These are phyloP conservation scores for grape (Vitis vinifera) DNA, from an alignment of 164 flowering plant species.

Conservation along the genomic window ASM3070453v1 NC_081808.1:6063001-6063500, in stretches of 20 bases:
- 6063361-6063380: slow-evolving; percentile 54
- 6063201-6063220: slow-evolving; percentile 42
- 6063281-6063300: slow-evolving; percentile 35
- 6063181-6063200: slow-evolving; percentile 35
- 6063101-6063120: slow-evolving; percentile 35
- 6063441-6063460: too few species aligned
- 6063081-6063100: slow-evolving; percentile 53
- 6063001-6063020: too few species aligned
- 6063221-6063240: slow-evolving; percentile 54
- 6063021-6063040: too few species aligned
- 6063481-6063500: too few species aligned
- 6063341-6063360: slow-evolving; percentile 53
- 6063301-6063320: slow-evolving; percentile 47
- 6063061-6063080: slow-evolving; percentile 21
- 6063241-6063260: slow-evolving; percentile 43
- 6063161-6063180: slow-evolving; percentile 42
- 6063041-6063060: too few species aligned
- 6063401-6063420: slow-evolving; percentile 16
- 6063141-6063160: slow-evolving; percentile 42
- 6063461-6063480: too few species aligned
- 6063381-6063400: slow-evolving; percentile 42
- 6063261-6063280: slow-evolving; percentile 34
- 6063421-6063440: too few species aligned
- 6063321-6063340: slow-evolving; percentile 45
- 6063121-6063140: slow-evolving; percentile 52